Evolutionary conservation across 208 protist genomes (phyloP).

Genomic region (Trypanosoma brucei): DNA sequence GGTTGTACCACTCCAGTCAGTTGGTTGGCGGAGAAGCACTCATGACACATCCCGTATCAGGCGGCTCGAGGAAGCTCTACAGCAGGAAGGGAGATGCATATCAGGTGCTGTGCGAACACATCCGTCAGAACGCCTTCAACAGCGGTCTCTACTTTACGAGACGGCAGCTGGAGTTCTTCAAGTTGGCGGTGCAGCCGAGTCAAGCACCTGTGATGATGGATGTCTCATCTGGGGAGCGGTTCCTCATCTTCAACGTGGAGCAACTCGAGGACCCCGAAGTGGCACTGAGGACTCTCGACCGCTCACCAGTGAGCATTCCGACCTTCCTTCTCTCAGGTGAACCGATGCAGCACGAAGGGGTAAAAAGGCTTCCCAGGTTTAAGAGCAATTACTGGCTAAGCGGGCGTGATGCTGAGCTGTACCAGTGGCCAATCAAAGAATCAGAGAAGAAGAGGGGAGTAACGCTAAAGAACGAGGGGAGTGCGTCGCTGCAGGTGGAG

Average conservation of each 20-base stretch:
- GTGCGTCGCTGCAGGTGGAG: slow-evolving; percentile 64
- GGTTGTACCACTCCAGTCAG: slow-evolving; percentile 79
- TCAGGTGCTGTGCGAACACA: slow-evolving; percentile 55
- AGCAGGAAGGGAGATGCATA: slow-evolving; percentile 59
- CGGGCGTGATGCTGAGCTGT: slow-evolving; percentile 77
- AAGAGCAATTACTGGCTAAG: slow-evolving; percentile 88
- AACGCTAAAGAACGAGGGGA: slow-evolving; percentile 41
- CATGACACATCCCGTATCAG: slow-evolving; percentile 68
- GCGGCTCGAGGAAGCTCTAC: slow-evolving; percentile 73
- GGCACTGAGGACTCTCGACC: slow-evolving; percentile 78
- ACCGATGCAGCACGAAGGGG: slow-evolving; percentile 63
- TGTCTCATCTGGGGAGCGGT: slow-evolving; percentile 55
- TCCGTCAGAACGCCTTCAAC: slow-evolving; percentile 82
- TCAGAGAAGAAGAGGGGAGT: slow-evolving; percentile 75
- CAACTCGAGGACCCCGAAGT: slow-evolving; percentile 81
- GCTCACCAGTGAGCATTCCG: slow-evolving; percentile 67
- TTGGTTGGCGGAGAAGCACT: slow-evolving; percentile 67
- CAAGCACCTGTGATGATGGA: slow-evolving; percentile 65
- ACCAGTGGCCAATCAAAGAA: slow-evolving; percentile 86
- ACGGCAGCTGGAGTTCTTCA: slow-evolving; percentile 81
- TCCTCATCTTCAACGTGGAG: slow-evolving; percentile 85
- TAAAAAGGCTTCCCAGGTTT: slow-evolving; percentile 76
- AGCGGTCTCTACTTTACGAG: slow-evolving; percentile 87
- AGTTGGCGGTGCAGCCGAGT: slow-evolving; percentile 62
- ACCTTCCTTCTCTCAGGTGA: slow-evolving; percentile 83